Conservation (phyloP, 2,329 filamentous ascomycete species). For the Colletotrichum euphorbiae region DNA sequence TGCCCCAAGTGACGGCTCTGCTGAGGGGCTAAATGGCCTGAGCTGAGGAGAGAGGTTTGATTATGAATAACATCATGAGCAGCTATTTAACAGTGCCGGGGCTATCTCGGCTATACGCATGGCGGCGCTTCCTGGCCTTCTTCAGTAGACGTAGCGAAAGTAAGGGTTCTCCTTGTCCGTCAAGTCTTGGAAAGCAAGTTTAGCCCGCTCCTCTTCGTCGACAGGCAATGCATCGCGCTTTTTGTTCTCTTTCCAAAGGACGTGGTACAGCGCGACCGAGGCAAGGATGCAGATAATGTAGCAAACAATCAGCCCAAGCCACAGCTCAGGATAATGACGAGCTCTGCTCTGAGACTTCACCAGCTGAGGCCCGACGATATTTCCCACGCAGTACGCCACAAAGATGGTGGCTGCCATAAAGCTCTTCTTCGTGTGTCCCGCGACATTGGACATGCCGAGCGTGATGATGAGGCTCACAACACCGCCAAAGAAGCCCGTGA, state of each 20-base stretch:
- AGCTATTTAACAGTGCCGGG: too few species aligned
- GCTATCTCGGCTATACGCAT: neutral
- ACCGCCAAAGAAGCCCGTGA: constrained; percentile 79
- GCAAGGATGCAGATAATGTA: constrained; percentile 76
- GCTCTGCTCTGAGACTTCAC: constrained; percentile 74
- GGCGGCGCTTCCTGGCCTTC: too few species aligned
- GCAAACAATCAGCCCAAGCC: constrained; percentile 74
- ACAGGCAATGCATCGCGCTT: constrained; percentile 59
- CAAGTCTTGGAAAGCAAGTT: constrained; percentile 74
- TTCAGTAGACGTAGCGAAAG: constrained; percentile 66
- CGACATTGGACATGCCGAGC: constrained; percentile 73
- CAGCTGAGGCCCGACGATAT: constrained; percentile 80
- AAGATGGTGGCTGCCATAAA: constrained; percentile 81
- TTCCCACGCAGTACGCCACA: constrained; percentile 79
- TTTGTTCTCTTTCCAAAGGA: constrained; percentile 70
- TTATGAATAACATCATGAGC: neutral
- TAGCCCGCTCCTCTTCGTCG: constrained; percentile 72
- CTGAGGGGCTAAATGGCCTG: too few species aligned
- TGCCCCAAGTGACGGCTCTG: too few species aligned
- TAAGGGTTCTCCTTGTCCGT: constrained; percentile 77
- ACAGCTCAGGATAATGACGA: constrained; percentile 77
- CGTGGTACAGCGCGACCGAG: constrained; percentile 65
- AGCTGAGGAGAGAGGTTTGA: neutral
- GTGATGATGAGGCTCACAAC: constrained; percentile 71
- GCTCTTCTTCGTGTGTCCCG: constrained; percentile 82